Conservation (phyloP, 139 green algal genomes). For the Chlorella sorokiniana region DNA sequence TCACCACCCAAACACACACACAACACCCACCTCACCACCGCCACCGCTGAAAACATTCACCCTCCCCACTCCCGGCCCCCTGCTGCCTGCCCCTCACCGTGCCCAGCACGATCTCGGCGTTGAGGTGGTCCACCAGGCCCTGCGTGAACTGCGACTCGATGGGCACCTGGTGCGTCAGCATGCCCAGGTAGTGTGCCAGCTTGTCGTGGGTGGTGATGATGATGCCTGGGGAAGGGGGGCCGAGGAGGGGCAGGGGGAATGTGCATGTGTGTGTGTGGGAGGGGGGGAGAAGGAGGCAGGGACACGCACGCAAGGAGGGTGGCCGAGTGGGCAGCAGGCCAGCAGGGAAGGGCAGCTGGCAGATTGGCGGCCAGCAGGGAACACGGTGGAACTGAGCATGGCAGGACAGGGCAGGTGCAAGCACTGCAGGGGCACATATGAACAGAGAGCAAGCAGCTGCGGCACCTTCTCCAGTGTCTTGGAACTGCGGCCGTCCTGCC, state of each 20-base stretch:
- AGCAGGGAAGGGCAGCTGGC: no score
- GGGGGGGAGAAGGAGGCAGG: not conserved
- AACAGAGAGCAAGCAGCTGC: not conserved
- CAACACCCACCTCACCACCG: no score
- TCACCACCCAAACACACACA: no score
- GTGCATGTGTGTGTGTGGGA: no score
- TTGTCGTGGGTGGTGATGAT: conserved; percentile 98
- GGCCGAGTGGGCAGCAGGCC: no score
- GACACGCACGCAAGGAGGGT: not conserved
- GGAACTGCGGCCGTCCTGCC: conserved; percentile 92
- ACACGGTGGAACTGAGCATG: no score
- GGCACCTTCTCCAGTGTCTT: conserved; percentile 56
- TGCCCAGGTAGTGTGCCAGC: conserved; percentile 94
- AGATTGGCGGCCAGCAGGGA: not conserved
- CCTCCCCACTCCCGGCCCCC: not conserved
- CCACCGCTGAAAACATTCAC: no score
- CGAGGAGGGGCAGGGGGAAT: not conserved
- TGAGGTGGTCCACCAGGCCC: conserved; percentile 90
- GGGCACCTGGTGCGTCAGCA: conserved; percentile 87
- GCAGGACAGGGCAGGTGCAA: not conserved
- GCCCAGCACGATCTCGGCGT: conserved; percentile 96
- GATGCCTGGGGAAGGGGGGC: conserved; percentile 67
- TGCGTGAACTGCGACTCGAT: conserved; percentile 90
- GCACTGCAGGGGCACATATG: not conserved
- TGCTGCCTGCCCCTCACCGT: conserved; percentile 29